These are phyloP conservation scores for Dryas drummondii DNA, from an alignment of 306 rosid species.

Conservation along the genomic window DNA sequence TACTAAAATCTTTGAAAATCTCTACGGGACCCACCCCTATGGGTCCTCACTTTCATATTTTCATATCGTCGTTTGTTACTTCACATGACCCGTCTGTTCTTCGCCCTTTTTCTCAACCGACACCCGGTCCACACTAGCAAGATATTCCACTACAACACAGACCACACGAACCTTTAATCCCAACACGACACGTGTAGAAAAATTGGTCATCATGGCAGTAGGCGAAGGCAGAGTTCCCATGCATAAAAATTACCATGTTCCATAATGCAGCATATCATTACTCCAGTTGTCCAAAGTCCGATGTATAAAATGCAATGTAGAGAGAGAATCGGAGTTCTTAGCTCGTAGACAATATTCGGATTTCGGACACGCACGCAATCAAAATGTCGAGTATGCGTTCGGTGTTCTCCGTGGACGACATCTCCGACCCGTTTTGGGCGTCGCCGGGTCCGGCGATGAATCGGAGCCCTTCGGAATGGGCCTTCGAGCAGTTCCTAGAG, in stretches of 20 bases:
- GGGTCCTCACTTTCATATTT: neutral
- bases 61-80: neutral
- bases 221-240: neutral
- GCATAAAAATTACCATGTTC: neutral
- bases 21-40: neutral
- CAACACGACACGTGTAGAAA: neutral
- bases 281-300: neutral
- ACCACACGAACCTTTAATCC: neutral
- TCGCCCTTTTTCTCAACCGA: neutral
- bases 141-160: neutral
- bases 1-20: neutral
- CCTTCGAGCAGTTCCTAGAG: constrained; percentile 45
- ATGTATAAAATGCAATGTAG: neutral
- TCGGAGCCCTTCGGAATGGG: constrained; percentile 58
- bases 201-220: neutral
- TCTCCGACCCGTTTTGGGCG: constrained; percentile 27
- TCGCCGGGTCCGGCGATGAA: constrained; percentile 40
- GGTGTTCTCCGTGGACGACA: constrained; percentile 33
- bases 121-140: neutral
- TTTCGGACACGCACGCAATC: neutral
- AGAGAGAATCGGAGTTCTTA: neutral
- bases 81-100: neutral
- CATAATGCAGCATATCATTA: neutral
- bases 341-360: neutral
- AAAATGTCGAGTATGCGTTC: constrained; percentile 23